Evolutionary conservation across 2,329 filamentous ascomycete species (phyloP).

Genomic region (Colletotrichum navitas): DNA sequence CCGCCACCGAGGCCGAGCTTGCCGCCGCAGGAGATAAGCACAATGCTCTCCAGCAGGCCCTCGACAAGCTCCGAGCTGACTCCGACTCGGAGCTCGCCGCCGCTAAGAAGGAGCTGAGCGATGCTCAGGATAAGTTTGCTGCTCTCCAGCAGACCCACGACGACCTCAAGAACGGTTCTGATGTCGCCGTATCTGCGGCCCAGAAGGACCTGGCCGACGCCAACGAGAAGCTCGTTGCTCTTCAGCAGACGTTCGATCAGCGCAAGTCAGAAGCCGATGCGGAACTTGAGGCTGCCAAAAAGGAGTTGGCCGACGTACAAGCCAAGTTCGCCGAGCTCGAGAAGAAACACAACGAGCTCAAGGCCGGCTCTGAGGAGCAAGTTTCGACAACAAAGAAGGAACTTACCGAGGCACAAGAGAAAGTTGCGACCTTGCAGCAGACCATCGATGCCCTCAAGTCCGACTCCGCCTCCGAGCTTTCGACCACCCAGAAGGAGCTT

Average conservation of each 20-base stretch:
- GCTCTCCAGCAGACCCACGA: slow-evolving; percentile 45
- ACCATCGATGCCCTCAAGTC: slow-evolving; percentile 45
- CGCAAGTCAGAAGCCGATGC: slow-evolving; percentile 51
- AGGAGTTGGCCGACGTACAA: slow-evolving; percentile 41
- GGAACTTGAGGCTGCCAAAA: slow-evolving; percentile 49
- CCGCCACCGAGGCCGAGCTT: slow-evolving; percentile 47
- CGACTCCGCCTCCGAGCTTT: slow-evolving; percentile 48
- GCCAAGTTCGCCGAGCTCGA: slow-evolving; percentile 49
- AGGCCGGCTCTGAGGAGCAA: slow-evolving; percentile 51
- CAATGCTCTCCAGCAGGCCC: slow-evolving; percentile 42
- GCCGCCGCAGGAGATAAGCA: slow-evolving; percentile 42
- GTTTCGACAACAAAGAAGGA: slow-evolving; percentile 49
- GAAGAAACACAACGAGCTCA: slow-evolving; percentile 46
- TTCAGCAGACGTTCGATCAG: slow-evolving; percentile 48
- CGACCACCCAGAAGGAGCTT: slow-evolving; percentile 49
- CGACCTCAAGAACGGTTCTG: slow-evolving; percentile 49
- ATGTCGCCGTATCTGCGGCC: slow-evolving; percentile 47
- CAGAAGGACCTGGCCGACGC: slow-evolving; percentile 49
- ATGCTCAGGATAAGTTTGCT: slow-evolving; percentile 50
- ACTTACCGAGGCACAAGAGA: slow-evolving; percentile 47
- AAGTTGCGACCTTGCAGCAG: slow-evolving; percentile 43
- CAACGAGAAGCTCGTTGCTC: slow-evolving; percentile 47
- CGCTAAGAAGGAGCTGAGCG: slow-evolving; percentile 50
- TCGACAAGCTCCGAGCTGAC: slow-evolving; percentile 46
- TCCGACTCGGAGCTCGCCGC: slow-evolving; percentile 49